Evolutionary conservation across 208 protist species (phyloP), one percentile per base, ranked within the genome.

Genomic region (Crithidia fasciculata): DNA sequence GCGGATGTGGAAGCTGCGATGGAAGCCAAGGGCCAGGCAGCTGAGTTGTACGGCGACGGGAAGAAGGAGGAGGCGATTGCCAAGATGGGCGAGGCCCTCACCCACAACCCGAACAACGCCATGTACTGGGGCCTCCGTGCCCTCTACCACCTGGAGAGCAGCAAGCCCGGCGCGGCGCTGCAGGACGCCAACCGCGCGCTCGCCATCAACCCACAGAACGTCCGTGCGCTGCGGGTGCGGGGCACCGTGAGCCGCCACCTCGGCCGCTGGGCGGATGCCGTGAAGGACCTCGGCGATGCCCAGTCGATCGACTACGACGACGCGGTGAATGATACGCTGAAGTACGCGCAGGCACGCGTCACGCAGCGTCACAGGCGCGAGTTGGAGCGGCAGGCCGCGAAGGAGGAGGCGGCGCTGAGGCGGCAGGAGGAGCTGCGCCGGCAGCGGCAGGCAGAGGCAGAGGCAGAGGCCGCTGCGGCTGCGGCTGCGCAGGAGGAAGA

Each of bases 281-380:
- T 88, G 55, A 85, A 84, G 45, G 88, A 92, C 62, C 91, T 95
- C 37, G 82, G 76, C 60, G 82, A 77, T 44, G 91, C 88, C 3
- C 86, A 95, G 76, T 65, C 69, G 2, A 81, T 95, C 75, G 91
- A 95, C 81, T 95, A 92, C 80, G 89, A 94, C 59, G 88, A 89
- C 28, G 67, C 57, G 28, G 85, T 68, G 2, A 77, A 83, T 44
- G 85, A 63, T 8, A 76, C 86, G 3, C 67, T 93, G 3, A 78
- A 81, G 65, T 78, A 87, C 57, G 91, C 86, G 44, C 74, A 89
- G 63, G 53, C 57, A 13, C 88, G 81, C 19, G 61, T 71, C 19
- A 85, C 66, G 40, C 47, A 54, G 19, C 85, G 83, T 16, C 86
- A 85, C 55, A 74, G 82, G 54, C 69, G 69, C 2, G 67, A 60